Base-by-base conservation (phyloP, 441 rosid genomes). In the Eutrema salsugineum region DNA sequence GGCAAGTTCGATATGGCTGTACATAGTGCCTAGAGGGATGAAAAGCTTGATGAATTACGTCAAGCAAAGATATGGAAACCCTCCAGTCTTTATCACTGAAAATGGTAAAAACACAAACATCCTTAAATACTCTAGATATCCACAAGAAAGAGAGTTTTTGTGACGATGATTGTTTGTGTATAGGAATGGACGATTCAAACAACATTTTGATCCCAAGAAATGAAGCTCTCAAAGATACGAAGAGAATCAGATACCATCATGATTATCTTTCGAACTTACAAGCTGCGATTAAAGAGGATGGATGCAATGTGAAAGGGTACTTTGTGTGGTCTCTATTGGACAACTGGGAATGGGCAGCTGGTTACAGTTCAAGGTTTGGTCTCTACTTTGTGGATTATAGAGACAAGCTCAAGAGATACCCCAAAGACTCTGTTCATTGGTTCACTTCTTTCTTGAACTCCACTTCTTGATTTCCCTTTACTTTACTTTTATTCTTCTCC, bases 291-390 rank as follows among this genome's bases (percentile, higher is more conserved):
- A 84, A 93, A 78, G 97, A 88, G 65, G 99, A 95, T 75, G 96
- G 98, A 9, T 95, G 99, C 81, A 92, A 95, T 66, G 98, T 95
- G 63, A 89, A 85, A 81, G 99, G 98, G 33, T 92, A 95, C 77
- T 95, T 95, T 56, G 99, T 65, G 17, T 95, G 99, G 99, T 92
- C 99, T 9, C 58, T 95, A 17, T 57, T 91, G 76, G 99, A 95
- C 72, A 95, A 92, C 14, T 95, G 99, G 99, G 99, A 95, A 75
- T 95, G 99, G 99, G 75, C 80, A 11, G 91, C 88, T 3, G 99
- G 99, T 8, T 95, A 81, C 83, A 81, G 82, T 66, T 91, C 99
- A 43, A 88, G 99, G 70, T 92, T 95, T 70, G 99, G 99, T 49
- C 94, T 95, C 40, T 92, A 87, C 70, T 95, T 77, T 53, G 95